phyloP scores from a whole-genome alignment of 768 basidiomycete genomes.

The Tephrocybe sp. region DNA sequence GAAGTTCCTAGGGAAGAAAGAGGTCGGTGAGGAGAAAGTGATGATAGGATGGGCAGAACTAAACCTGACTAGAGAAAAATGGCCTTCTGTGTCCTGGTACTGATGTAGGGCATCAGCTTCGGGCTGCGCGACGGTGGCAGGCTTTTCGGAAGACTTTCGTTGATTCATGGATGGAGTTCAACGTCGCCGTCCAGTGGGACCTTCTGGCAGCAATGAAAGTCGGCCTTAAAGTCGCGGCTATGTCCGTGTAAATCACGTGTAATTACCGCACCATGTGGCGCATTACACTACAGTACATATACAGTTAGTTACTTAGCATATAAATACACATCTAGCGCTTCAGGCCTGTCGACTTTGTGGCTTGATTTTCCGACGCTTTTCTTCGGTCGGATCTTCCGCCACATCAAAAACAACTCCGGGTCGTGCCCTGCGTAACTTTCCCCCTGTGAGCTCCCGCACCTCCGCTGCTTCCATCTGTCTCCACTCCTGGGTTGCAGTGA shows the following conservation, averaged over 20 bases:
- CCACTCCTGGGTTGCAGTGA: slow-evolving; percentile 68
- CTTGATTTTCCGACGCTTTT: slow-evolving; percentile 25
- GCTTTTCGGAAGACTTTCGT: slow-evolving; percentile 40
- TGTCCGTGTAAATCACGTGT: slow-evolving; percentile 14
- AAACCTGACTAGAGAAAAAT: slow-evolving; percentile 96
- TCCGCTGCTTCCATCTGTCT: slow-evolving; percentile 60
- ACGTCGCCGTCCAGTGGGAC: slow-evolving; percentile 6
- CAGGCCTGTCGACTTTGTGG: slow-evolving; percentile 11
- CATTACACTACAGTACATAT: slow-evolving; percentile 4
- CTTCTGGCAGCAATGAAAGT: too few relatives aligned
- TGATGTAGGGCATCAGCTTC: slow-evolving; percentile 60
- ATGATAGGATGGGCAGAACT: slow-evolving; percentile 17
- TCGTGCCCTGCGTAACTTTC: slow-evolving; percentile 41
- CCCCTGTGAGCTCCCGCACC: slow-evolving; percentile 33
- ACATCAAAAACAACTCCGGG: slow-evolving; percentile 70
- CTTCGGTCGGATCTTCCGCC: slow-evolving; percentile 50
- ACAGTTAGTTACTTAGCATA: neutral
- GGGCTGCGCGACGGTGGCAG: slow-evolving; percentile 19
- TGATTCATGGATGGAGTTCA: slow-evolving; percentile 40
- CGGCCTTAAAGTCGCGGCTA: slow-evolving; percentile 2
- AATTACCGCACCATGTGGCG: slow-evolving; percentile 2
- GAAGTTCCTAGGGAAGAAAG: slow-evolving; percentile 71
- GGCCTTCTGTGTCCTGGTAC: slow-evolving; percentile 87
- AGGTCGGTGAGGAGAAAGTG: slow-evolving; percentile 10
- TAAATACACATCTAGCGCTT: slow-evolving; percentile 1